Percentiles rank a stretch among this genome's conserved stretches.
Evolutionary conservation across 1,284 basidiomycete genomes (phyloP).

Genomic region (Ganoderma meredithae): DNA sequence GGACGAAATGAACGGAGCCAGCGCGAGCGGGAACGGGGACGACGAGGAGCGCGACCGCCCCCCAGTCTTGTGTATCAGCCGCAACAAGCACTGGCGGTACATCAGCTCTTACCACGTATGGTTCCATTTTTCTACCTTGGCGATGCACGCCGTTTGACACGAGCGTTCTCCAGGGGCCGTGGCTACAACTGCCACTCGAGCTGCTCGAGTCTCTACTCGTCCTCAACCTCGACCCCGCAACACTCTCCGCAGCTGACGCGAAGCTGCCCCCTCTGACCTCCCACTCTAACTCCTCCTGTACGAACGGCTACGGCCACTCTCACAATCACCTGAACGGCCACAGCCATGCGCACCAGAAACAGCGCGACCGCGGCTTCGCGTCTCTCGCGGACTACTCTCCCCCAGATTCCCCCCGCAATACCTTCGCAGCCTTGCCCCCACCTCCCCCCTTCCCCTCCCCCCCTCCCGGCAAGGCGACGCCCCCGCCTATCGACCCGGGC

Average conservation of each 20-base stretch:
- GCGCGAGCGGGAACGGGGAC: constrained; percentile 35
- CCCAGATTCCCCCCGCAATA: constrained; percentile 57
- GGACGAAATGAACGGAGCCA: constrained; percentile 33
- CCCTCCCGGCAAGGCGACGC: constrained; percentile 67
- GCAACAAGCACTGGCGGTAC: constrained; percentile 88
- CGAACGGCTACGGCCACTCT: constrained; percentile 37
- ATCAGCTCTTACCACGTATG: constrained; percentile 88
- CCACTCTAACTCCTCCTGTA: constrained; percentile 39
- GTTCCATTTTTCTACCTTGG: constrained; percentile 30
- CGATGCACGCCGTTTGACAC: background rate
- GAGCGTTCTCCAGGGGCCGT: constrained; percentile 68
- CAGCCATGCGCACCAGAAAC: constrained; percentile 37
- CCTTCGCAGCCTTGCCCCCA: constrained; percentile 48
- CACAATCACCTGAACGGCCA: constrained; percentile 46
- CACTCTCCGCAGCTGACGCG: constrained; percentile 57
- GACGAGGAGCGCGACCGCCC: constrained; percentile 51
- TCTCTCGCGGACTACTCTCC: constrained; percentile 58
- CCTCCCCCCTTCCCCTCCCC: constrained; percentile 55
- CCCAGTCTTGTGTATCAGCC: constrained; percentile 78
- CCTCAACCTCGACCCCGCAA: constrained; percentile 76
- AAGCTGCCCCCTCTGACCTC: constrained; percentile 43
- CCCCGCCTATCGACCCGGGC: constrained; percentile 85
- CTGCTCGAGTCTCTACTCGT: constrained; percentile 79
- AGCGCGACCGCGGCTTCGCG: constrained; percentile 50
- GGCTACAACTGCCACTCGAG: constrained; percentile 86